These are phyloP conservation scores for Aspergillus aculeatinus DNA, from an alignment of 2,329 filamentous ascomycete genomes.

Conservation along the genomic window DNA sequence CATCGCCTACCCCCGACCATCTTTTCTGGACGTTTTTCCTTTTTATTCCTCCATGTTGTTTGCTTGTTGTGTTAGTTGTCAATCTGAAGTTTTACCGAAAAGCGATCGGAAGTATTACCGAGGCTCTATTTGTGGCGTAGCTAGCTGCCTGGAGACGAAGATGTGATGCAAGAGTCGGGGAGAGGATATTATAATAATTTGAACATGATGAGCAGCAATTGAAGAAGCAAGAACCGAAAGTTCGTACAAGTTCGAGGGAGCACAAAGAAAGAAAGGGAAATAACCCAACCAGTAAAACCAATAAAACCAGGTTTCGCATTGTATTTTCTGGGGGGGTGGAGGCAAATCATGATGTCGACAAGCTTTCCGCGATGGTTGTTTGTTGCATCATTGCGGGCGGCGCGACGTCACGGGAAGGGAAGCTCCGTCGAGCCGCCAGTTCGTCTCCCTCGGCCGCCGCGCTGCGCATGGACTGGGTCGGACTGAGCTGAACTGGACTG, in stretches of 20 bases:
- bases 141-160: neutral
- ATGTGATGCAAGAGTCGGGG: neutral
- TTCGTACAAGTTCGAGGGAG: too few species aligned
- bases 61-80: slow-evolving; percentile 23
- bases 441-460: neutral
- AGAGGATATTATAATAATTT: neutral
- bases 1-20: slow-evolving; percentile 24
- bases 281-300: too few species aligned
- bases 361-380: neutral
- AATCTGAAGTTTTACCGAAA: slow-evolving; percentile 22
- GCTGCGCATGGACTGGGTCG: neutral
- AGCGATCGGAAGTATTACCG: slow-evolving; percentile 2
- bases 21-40: slow-evolving; percentile 24
- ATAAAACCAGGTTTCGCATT: neutral
- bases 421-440: neutral
- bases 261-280: neutral
- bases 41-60: slow-evolving; percentile 14
- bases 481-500: neutral
- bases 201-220: neutral
- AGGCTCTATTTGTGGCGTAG: neutral
- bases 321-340: neutral
- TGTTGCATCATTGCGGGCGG: slow-evolving; percentile 8
- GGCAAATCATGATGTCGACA: neutral
- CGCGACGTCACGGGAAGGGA: slow-evolving; percentile 6
- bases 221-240: too few species aligned